Percentiles rank a stretch among this genome's conserved stretches.
phyloP scores from a whole-genome alignment of 1,139 yeast genomes.

The Torulaspora pretoriensis region DNA sequence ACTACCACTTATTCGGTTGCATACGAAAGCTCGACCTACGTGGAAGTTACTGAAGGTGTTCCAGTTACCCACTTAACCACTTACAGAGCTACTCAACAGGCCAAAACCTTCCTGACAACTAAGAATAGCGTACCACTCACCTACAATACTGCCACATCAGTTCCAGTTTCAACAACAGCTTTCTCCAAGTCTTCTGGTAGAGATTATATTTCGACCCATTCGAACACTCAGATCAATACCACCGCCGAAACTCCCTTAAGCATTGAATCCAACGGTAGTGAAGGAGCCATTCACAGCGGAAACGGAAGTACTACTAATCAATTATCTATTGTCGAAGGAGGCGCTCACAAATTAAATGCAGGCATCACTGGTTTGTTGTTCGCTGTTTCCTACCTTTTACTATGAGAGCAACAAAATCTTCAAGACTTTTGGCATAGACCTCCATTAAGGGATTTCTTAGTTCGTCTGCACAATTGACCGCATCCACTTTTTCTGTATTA shows the following conservation, averaged over 20 bases:
- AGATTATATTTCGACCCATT: neutral
- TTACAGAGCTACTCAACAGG: neutral
- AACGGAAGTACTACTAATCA: neutral
- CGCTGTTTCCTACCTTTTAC: neutral
- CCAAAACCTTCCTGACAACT: neutral
- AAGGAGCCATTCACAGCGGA: neutral
- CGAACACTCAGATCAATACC: neutral
- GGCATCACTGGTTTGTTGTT: slow-evolving; percentile 4
- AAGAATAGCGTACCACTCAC: neutral
- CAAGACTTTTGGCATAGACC: neutral
- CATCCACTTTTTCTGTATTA: too few relatives aligned
- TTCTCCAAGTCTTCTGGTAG: neutral
- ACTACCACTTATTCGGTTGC: neutral
- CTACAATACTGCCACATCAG: neutral
- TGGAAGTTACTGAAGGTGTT: neutral
- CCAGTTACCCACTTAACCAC: neutral
- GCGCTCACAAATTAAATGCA: slow-evolving; percentile 3
- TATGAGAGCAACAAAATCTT: neutral
- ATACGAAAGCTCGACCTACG: neutral
- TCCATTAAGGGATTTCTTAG: too few relatives aligned
- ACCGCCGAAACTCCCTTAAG: neutral
- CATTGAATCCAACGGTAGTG: neutral
- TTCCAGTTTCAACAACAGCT: neutral
- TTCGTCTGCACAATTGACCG: too few relatives aligned
- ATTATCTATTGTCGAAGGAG: neutral